Conservation (phyloP, 805 yeast genomes). For the Brettanomyces naardenensis region DNA sequence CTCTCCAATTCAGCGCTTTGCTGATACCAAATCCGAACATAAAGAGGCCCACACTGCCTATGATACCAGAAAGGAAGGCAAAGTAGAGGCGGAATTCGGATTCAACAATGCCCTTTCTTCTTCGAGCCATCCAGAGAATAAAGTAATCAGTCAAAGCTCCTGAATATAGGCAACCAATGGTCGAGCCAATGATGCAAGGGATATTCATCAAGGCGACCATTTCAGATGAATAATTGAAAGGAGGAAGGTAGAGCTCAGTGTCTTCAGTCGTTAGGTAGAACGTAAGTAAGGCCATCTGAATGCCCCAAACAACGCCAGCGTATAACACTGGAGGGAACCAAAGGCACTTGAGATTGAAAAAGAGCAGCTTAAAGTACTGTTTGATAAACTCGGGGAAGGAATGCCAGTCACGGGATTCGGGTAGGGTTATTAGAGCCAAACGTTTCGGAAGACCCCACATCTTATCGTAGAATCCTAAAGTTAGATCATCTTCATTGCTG, state of each 20-base stretch:
- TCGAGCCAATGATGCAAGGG: constrained; percentile 60
- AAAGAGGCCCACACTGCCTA: constrained; percentile 53
- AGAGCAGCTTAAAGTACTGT: constrained; percentile 32
- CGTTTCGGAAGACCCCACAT: constrained; percentile 10
- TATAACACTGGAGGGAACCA: constrained; percentile 53
- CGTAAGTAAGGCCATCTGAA: constrained; percentile 65
- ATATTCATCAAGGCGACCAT: constrained; percentile 73
- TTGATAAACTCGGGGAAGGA: constrained; percentile 12
- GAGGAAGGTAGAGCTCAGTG: constrained; percentile 49
- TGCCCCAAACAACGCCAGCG: constrained; percentile 70
- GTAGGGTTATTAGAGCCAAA: constrained; percentile 10
- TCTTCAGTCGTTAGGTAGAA: constrained; percentile 71
- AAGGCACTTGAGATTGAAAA: constrained; percentile 20
- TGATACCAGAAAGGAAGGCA: constrained; percentile 45
- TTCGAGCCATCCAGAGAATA: constrained; percentile 56
- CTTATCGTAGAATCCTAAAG: constrained; percentile 18
- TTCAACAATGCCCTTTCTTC: constrained; percentile 51
- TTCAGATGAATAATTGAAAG: constrained; percentile 54
- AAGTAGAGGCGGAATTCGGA: constrained; percentile 59
- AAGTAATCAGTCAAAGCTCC: constrained; percentile 58
- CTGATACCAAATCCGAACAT: constrained; percentile 63
- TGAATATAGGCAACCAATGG: constrained; percentile 58
- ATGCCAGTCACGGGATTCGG: constrained; percentile 1
- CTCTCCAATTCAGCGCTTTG: constrained; percentile 41
- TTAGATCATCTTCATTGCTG: constrained; percentile 14